These are phyloP conservation scores for Kazachstania bromeliacearum DNA, from an alignment of 805 yeast genomes.

Conservation along the genomic window DNA sequence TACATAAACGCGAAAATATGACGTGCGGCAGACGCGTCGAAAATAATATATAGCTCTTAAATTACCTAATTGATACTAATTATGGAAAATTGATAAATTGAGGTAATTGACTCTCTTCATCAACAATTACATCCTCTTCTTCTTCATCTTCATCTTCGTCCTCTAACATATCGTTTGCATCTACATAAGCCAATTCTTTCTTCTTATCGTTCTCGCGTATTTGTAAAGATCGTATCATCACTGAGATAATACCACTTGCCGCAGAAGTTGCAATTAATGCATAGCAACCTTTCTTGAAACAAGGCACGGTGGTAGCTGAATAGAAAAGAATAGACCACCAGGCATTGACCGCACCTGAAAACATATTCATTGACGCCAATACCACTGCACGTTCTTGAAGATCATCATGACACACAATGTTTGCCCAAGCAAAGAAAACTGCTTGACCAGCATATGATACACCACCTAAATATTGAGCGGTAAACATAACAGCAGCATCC, in stretches of 20 bases:
- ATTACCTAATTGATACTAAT: neutral
- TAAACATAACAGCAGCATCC: conserved; percentile 33
- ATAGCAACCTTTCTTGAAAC: conserved; percentile 43
- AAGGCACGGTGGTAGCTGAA: conserved; percentile 43
- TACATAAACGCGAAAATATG: too few relatives aligned
- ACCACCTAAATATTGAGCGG: conserved; percentile 49
- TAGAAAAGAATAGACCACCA: conserved; percentile 55
- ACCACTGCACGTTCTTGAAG: conserved; percentile 56
- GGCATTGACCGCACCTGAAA: conserved; percentile 51
- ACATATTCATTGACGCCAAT: conserved; percentile 58
- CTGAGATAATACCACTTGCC: conserved; percentile 34
- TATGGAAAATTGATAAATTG: neutral
- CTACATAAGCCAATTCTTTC: conserved; percentile 18
- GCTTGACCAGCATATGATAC: conserved; percentile 52
- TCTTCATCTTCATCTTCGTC: conserved; percentile 15
- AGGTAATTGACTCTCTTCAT: neutral
- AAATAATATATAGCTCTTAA: too few relatives aligned
- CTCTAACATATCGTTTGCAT: conserved; percentile 21
- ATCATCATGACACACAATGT: conserved; percentile 48
- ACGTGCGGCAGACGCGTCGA: too few relatives aligned
- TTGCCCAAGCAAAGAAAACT: conserved; percentile 55
- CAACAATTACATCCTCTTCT: conserved; percentile 9
- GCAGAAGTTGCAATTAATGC: conserved; percentile 48
- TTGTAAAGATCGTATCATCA: conserved; percentile 37
- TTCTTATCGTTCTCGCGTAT: conserved; percentile 27